Evolutionary conservation across 306 rosid genomes (phyloP).

Genomic region (Dryas alaskensis): DNA sequence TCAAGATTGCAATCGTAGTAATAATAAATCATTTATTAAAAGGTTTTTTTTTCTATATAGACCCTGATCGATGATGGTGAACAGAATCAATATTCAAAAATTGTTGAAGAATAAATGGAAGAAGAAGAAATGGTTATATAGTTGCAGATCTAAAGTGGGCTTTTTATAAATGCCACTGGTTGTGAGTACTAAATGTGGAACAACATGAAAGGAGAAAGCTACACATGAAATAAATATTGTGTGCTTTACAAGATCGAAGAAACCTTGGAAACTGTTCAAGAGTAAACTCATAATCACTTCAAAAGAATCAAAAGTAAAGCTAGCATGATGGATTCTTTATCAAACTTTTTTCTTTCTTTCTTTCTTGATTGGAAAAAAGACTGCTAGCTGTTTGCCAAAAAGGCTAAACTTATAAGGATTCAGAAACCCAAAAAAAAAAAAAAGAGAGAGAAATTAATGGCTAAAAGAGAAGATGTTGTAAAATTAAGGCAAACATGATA

Average conservation of each 20-base stretch:
- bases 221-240: constrained; percentile 34
- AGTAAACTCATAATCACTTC: constrained; percentile 15
- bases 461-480: not conserved
- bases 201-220: constrained; percentile 30
- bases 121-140: not conserved
- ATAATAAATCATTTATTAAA: too few species aligned
- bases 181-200: constrained; percentile 3
- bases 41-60: not conserved
- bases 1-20: too few species aligned
- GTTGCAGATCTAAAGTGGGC: constrained; percentile 10
- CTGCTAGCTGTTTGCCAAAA: constrained; percentile 20
- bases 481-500: not conserved
- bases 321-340: constrained; percentile 19
- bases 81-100: too few species aligned
- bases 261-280: constrained; percentile 41
- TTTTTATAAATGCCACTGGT: not conserved
- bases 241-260: constrained; percentile 14
- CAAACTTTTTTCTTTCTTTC: constrained; percentile 33
- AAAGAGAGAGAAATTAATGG: not conserved
- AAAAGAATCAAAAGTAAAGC: constrained; percentile 25
- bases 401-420: constrained; percentile 9
- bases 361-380: constrained; percentile 29
- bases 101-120: not conserved
- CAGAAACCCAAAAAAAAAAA: not conserved
- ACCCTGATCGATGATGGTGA: not conserved